Base-by-base conservation (phyloP, 352 stramenopile species). In the Globisporangium irregulare region DNA sequence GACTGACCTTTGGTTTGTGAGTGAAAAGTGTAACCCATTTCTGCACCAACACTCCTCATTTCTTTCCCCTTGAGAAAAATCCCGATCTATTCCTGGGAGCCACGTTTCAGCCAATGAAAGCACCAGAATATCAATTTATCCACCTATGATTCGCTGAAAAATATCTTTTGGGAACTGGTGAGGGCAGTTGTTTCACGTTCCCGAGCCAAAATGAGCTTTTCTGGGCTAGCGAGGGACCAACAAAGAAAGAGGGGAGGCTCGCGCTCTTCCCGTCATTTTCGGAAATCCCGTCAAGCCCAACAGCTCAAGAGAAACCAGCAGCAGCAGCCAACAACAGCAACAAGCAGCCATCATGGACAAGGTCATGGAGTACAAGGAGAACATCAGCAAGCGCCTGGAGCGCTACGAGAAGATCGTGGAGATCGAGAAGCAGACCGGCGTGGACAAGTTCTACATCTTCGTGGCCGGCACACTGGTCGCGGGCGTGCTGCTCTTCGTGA, bases 401-500 rank as follows among this genome's bases (percentile, higher is more conserved):
- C 81, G 82, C 65, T 94, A 94, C 71, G 82, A 92, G 7, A 90
- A 93, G 80, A 77, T 95, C 69, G 80, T 89, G 53, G 84, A 95
- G 69, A 68, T 93, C 38, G 87, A 95, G 78, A 90, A 93, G 78
- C 79, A 92, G 73, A 94, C 86, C 51, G 87, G 86, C 43, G 74
- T 95, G 53, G 86, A 94, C 76, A 95, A 95, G 82, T 94, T 95
- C 72, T 95, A 93, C 79, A 86, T 95, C 69, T 92, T 94, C 70
- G 66, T 76, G 43, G 81, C 72, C 12, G 76, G 53, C 36, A 34
- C 76, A 22, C 41, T 89, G 34, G 59, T 95, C 34, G 48, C 74
- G 20, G 78, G 86, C 68, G 69, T 92, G 36, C 59, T 95, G 58
- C 76, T 96, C 59, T 94, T 94, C 64, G 82, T 94, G 32, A 76